phyloP scores from a whole-genome alignment of 441 rosid genomes.

The Rhodomyrtus psidioides region DNA sequence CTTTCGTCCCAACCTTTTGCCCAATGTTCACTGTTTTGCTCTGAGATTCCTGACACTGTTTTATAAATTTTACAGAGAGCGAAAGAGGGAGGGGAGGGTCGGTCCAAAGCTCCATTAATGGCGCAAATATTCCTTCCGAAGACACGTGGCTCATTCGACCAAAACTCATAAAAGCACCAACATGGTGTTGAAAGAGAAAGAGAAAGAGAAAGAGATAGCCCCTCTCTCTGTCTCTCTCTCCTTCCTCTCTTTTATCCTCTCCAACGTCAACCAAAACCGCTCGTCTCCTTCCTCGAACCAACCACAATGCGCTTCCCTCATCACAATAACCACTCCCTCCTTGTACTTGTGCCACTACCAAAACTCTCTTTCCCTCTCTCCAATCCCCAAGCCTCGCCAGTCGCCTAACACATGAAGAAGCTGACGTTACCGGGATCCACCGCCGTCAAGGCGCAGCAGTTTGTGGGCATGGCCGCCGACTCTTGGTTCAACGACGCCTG shows the following conservation, averaged over 20 bases:
- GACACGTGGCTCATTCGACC: background rate
- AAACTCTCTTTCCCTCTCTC: background rate
- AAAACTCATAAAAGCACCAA: background rate
- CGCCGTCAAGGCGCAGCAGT: conserved; percentile 16
- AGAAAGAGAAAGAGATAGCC: background rate
- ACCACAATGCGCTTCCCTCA: background rate
- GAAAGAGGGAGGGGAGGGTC: background rate
- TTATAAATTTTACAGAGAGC: background rate
- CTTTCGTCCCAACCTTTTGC: background rate
- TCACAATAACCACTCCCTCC: background rate
- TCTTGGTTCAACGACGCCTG: conserved; percentile 73
- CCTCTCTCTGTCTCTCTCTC: background rate
- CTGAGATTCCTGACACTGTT: background rate
- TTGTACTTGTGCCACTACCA: background rate
- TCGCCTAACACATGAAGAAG: conserved; percentile 27
- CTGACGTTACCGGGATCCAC: conserved; percentile 25
- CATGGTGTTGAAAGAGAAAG: background rate
- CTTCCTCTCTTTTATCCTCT: background rate
- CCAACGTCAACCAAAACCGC: background rate
- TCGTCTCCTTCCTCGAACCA: background rate
- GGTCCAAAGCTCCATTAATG: background rate
- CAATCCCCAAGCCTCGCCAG: background rate
- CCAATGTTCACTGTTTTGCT: background rate
- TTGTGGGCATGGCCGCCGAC: conserved; percentile 12
- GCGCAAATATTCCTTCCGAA: background rate